Evolutionary conservation across 306 rosid genomes (phyloP), one percentile per base, ranked within the genome.

Genomic region (Arachis stenosperma): DNA sequence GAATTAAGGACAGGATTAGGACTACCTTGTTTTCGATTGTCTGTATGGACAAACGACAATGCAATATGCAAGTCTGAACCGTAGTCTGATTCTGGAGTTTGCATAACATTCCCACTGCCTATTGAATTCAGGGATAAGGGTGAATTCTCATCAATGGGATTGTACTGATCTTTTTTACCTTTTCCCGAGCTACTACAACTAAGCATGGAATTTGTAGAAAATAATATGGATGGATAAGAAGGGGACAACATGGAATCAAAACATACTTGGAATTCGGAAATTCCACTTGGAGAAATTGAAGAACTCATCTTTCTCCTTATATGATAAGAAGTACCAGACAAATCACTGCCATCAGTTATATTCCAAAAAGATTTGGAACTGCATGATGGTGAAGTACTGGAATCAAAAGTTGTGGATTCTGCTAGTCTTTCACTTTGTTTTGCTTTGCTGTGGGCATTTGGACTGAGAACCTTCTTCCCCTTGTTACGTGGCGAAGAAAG

Each of bases 51-150:
- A 78, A 77, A 62, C 14, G 87, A 75, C 47, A 79, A 59, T 74
- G 65, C 82, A 83, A 73, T 80, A 75, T 57, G 73, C 62, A 65
- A 67, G 77, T 77, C 89, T 66, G 87, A 81, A 81, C 80, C 82
- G 4, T 84, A 83, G 76, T 80, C 87, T 42, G 98, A 89, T 41
- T 76, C 78, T 56, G 98, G 98, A 62, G 98, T 90, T 80, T 44
- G 84, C 74, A 90, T 86, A 55, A 90, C 90, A 82, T 89, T 90
- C 59, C 82, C 88, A 73, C 96, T 86, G 29, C 83, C 79, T 70
- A 87, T 50, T 13, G 96, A 88, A 64, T 78, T 71, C 60, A 60
- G 27, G 68, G 97, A 90, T 79, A 87, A 86, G 6, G 97, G 96
- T 76, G 90, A 88, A 39, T 75, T 87, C 59, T 78, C 86, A 13